These are phyloP conservation scores for Sporothrix schenckii DNA, from an alignment of 2,329 filamentous ascomycete genomes.

Conservation along the genomic window DNA sequence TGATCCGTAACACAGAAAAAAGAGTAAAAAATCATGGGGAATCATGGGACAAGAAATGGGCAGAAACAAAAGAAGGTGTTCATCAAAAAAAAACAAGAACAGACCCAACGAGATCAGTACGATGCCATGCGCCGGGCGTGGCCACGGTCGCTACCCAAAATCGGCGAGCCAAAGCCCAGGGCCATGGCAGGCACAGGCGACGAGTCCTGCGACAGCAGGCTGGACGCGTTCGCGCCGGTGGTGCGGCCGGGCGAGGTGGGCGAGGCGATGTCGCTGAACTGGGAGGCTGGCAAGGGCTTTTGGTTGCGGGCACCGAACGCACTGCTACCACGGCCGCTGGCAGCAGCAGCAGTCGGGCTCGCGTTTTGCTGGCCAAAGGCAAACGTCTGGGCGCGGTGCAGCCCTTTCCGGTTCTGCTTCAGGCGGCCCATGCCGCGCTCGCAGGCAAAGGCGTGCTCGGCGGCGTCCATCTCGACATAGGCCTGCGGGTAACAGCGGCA, in stretches of 20 bases:
- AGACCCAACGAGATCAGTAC: constrained; percentile 50
- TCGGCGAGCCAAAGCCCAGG: constrained; percentile 45
- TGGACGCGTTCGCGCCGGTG: neutral
- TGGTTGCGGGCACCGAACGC: constrained; percentile 38
- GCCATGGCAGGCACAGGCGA: constrained; percentile 50
- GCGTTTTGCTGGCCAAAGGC: constrained; percentile 78
- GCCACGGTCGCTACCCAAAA: constrained; percentile 55
- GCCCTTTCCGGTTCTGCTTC: constrained; percentile 79
- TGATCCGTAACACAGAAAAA: constrained; percentile 25
- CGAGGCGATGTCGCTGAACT: constrained; percentile 52
- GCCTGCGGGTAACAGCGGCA: constrained; percentile 87
- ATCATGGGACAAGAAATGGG: constrained; percentile 25
- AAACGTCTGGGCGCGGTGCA: constrained; percentile 88
- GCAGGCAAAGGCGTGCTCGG: constrained; percentile 88
- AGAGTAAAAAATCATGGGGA: constrained; percentile 10
- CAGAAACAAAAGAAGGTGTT: neutral
- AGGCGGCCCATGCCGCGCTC: constrained; percentile 94
- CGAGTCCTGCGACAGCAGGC: constrained; percentile 34
- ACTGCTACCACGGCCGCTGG: neutral
- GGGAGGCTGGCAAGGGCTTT: constrained; percentile 36
- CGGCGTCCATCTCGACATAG: constrained; percentile 94
- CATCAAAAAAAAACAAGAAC: neutral
- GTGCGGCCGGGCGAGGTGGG: constrained; percentile 57
- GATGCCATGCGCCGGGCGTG: constrained; percentile 65
- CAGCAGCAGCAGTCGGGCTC: constrained; percentile 2